Percentiles rank a stretch among this genome's conserved stretches.
These are phyloP conservation scores for Haplosporangium gracile DNA, from an alignment of 192 early-diverging fungal species.

Conservation along the genomic window DNA sequence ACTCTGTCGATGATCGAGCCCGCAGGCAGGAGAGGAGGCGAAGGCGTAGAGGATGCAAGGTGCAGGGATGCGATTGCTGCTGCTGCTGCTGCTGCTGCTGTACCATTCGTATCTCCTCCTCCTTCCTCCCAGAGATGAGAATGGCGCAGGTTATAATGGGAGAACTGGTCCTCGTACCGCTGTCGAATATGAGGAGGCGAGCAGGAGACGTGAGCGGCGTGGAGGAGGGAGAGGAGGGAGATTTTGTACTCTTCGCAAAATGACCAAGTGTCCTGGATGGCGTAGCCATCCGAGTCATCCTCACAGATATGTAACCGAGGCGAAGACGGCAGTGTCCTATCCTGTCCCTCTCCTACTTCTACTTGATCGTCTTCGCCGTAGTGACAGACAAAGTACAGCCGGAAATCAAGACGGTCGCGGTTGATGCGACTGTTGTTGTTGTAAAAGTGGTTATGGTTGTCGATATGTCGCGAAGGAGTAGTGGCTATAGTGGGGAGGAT, in stretches of 20 bases:
- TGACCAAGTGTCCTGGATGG: background rate
- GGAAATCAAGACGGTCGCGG: slow-evolving; percentile 5
- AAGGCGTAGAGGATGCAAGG: background rate
- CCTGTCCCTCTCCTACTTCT: background rate
- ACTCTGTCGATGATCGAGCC: slow-evolving; percentile 3
- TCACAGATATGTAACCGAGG: slow-evolving; percentile 22
- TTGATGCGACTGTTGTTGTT: slow-evolving; percentile 12
- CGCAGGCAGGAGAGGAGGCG: too few species aligned
- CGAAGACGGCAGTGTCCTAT: background rate
- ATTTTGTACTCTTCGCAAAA: slow-evolving; percentile 32
- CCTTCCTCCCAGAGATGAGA: background rate
- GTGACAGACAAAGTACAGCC: slow-evolving; percentile 38
- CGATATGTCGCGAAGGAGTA: background rate
- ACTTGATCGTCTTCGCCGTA: slow-evolving; percentile 4
- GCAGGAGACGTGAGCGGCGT: background rate
- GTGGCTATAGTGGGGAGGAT: slow-evolving; percentile 11
- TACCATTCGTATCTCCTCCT: background rate
- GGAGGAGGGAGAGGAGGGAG: slow-evolving; percentile 17
- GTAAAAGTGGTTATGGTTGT: background rate
- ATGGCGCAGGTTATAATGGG: background rate
- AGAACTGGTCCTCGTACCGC: background rate
- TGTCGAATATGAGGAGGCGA: background rate
- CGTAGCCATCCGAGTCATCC: slow-evolving; percentile 14
- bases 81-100: background rate
- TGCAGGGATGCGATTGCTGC: background rate